Evolutionary conservation across 2,329 filamentous ascomycete species (phyloP).

Genomic region (Pseudocercospora fuligena): DNA sequence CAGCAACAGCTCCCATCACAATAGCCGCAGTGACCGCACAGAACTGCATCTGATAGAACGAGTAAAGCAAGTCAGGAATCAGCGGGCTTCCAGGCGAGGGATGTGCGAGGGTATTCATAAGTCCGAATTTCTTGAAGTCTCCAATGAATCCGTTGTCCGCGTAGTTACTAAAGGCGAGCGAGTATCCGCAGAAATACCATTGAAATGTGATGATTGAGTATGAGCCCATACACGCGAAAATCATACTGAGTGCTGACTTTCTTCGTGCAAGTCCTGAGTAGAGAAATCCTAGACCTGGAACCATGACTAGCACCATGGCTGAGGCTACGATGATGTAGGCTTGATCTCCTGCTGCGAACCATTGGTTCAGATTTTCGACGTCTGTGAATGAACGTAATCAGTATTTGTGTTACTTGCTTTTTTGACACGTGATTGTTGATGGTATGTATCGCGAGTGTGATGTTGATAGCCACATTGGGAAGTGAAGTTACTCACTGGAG

Average conservation of each 20-base stretch:
- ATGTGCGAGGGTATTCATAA: conserved; percentile 79
- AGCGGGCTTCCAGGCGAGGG: conserved; percentile 90
- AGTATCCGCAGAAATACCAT: conserved; percentile 99
- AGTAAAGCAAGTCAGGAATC: conserved; percentile 86
- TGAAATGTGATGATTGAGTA: conserved; percentile 92
- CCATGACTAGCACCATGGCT: conserved; percentile 95
- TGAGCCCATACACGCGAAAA: conserved; percentile 96
- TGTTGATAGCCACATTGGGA: not conserved
- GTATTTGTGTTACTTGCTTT: conserved; percentile 10
- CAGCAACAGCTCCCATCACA: conserved; percentile 87
- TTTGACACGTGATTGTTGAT: conserved; percentile 21
- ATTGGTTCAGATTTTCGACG: conserved; percentile 90
- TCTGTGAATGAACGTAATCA: conserved; percentile 52
- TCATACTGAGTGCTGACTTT: conserved; percentile 95
- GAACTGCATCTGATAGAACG: conserved; percentile 99
- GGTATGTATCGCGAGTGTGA: not conserved
- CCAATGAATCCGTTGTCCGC: conserved; percentile 91
- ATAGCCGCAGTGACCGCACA: conserved; percentile 91
- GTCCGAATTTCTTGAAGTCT: conserved; percentile 83
- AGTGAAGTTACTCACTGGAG: conserved; percentile 66
- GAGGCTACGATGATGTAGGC: conserved; percentile 89
- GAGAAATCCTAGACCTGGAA: conserved; percentile 94
- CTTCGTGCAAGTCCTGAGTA: conserved; percentile 96
- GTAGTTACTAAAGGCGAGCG: conserved; percentile 82
- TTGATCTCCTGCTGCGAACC: conserved; percentile 89